These are phyloP conservation scores for Flaveria sonorensis DNA, from an alignment of 129 eudicot species.

Conservation along the genomic window DNA sequence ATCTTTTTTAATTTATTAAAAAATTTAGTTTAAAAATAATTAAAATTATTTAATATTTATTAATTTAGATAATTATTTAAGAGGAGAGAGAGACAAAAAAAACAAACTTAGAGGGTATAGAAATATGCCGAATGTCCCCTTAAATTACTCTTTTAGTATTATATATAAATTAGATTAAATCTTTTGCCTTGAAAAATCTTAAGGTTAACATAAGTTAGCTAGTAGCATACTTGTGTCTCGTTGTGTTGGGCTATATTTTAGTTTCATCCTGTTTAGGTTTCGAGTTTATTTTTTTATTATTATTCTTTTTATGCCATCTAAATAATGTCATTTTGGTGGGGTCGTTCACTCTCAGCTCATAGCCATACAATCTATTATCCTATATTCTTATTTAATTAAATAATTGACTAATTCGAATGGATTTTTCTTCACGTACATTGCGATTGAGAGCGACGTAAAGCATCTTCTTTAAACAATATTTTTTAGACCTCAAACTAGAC, in stretches of 20 bases:
- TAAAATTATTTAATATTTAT: too few relatives aligned
- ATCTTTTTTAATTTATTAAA: too few relatives aligned
- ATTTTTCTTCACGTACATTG: slow-evolving; percentile 5
- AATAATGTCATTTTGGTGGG: slow-evolving; percentile 15
- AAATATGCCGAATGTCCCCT: too few relatives aligned
- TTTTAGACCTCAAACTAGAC: too few relatives aligned
- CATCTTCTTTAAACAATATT: neutral
- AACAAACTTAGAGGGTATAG: too few relatives aligned
- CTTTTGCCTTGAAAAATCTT: neutral
- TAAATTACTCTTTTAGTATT: too few relatives aligned
- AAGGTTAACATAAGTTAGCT: neutral
- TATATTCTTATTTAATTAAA: neutral
- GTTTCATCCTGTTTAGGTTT: neutral
- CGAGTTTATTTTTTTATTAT: neutral
- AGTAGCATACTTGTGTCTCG: neutral
- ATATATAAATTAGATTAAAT: too few relatives aligned
- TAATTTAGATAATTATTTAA: too few relatives aligned
- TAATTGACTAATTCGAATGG: slow-evolving; percentile 8
- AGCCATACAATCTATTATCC: slow-evolving; percentile 22
- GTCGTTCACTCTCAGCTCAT: neutral
- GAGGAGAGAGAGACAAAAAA: too few relatives aligned
- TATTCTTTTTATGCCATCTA: neutral
- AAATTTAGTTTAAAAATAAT: too few relatives aligned
- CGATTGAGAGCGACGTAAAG: slow-evolving; percentile 10
- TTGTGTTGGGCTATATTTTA: neutral